A percentile compares a stretch with the other conserved stretches of the same genome.
Evolutionary conservation across 2,329 filamentous ascomycete species (phyloP).

Genomic region (Apiospora phragmitis): DNA sequence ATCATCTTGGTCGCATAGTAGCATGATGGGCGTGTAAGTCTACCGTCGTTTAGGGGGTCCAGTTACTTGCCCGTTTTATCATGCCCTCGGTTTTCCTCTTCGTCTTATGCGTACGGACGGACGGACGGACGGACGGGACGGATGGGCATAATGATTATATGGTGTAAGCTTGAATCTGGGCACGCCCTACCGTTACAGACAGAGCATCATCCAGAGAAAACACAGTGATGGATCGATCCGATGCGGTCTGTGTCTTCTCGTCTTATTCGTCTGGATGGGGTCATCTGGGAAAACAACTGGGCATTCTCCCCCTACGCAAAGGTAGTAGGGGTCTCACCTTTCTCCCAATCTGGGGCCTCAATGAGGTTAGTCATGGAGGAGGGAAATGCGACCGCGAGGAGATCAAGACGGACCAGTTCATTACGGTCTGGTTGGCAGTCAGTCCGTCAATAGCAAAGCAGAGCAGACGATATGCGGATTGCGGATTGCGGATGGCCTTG

Average conservation of each 20-base stretch:
- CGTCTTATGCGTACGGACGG: not conserved
- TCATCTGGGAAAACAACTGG: conserved; percentile 6
- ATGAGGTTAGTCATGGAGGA: not conserved
- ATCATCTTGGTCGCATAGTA: not conserved
- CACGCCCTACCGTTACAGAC: not conserved
- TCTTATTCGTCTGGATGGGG: not conserved
- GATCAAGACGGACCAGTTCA: not conserved
- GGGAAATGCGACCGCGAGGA: not conserved
- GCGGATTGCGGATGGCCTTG: not conserved
- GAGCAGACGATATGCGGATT: not conserved
- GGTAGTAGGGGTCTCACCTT: not conserved
- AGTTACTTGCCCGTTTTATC: not conserved
- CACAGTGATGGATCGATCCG: conserved; percentile 1
- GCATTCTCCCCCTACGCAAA: not conserved
- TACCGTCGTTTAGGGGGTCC: not conserved
- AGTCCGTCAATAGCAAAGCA: not conserved
- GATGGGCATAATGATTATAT: not conserved
- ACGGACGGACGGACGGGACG: not conserved
- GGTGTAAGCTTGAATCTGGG: not conserved
- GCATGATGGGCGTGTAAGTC: conserved; percentile 3
- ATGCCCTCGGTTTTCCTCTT: not conserved
- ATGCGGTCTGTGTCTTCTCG: not conserved
- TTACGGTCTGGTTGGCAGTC: not conserved
- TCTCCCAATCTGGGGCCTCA: not conserved
- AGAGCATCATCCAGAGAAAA: not conserved